Evolutionary conservation across 2,329 filamentous ascomycete species (phyloP).

Genomic region (Nigrospora osmanthi): DNA sequence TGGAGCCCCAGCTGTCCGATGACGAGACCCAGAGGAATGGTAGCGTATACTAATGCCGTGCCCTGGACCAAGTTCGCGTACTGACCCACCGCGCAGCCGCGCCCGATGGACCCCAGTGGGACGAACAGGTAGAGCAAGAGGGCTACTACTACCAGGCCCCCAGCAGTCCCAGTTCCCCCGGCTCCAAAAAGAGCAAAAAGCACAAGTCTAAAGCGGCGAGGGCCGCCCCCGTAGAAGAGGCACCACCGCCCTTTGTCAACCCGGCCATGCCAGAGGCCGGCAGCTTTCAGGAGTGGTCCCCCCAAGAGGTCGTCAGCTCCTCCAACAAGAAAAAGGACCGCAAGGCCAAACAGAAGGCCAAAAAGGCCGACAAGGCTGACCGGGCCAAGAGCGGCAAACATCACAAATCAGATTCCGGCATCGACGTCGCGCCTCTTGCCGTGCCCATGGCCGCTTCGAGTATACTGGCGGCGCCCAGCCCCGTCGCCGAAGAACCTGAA

Average conservation of each 20-base stretch:
- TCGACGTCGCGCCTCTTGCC: not conserved
- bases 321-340: conserved; percentile 7
- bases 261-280: too few relatives aligned
- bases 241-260: not conserved
- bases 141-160: not conserved
- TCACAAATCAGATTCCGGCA: not conserved
- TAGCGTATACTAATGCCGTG: not conserved
- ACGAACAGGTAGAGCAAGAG: conserved; percentile 1
- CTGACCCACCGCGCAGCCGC: conserved; percentile 1
- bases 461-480: too few relatives aligned
- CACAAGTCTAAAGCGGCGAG: not conserved
- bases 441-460: not conserved
- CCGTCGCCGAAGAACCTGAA: too few relatives aligned
- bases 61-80: not conserved
- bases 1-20: conserved; percentile 1
- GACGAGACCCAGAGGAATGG: conserved; percentile 6
- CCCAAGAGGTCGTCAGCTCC: too few relatives aligned
- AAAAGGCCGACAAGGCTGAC: conserved; percentile 5
- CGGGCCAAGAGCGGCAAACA: conserved; percentile 1
- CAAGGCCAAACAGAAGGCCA: conserved; percentile 6
- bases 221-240: not conserved
- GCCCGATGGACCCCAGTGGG: not conserved
- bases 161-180: not conserved
- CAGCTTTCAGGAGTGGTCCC: too few relatives aligned
- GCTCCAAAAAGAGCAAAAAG: not conserved